Conservation (phyloP, 2,329 filamentous ascomycete species). For the Fusarium sp. region DNA sequence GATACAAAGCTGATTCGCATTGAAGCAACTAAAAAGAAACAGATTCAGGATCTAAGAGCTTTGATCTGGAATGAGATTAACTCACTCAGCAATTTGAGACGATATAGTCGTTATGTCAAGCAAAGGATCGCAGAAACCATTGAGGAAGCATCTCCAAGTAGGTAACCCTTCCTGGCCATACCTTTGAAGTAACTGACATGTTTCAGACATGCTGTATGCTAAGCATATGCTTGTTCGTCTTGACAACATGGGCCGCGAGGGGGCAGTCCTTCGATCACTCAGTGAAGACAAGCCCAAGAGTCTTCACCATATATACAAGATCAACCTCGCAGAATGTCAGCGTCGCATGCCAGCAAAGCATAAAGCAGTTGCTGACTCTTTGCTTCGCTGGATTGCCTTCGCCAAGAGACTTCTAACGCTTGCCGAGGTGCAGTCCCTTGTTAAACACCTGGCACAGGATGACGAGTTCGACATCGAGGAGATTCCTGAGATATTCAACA, state of each 20-base stretch:
- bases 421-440: slow-evolving; percentile 41
- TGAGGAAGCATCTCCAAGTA: slow-evolving; percentile 51
- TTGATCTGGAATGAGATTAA: slow-evolving; percentile 49
- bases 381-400: slow-evolving; percentile 51
- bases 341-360: slow-evolving; percentile 37
- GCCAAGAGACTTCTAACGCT: slow-evolving; percentile 43
- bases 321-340: slow-evolving; percentile 45
- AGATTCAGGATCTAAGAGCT: slow-evolving; percentile 47
- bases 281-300: slow-evolving; percentile 42
- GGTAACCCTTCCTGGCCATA: slow-evolving; percentile 4
- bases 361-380: slow-evolving; percentile 33
- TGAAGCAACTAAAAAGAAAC: slow-evolving; percentile 47
- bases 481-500: slow-evolving; percentile 44
- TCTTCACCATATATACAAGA: slow-evolving; percentile 48
- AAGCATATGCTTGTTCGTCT: slow-evolving; percentile 53
- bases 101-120: slow-evolving; percentile 49
- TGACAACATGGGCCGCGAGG: slow-evolving; percentile 51
- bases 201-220: slow-evolving; percentile 53
- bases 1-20: slow-evolving; percentile 22
- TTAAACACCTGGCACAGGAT: slow-evolving; percentile 36
- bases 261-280: slow-evolving; percentile 50
- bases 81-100: slow-evolving; percentile 41
- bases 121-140: slow-evolving; percentile 51
- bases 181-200: background rate
- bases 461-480: slow-evolving; percentile 46